Evolutionary conservation across 495 filamentous ascomycete genomes (phyloP).

Genomic region (Monascus purpureus): DNA sequence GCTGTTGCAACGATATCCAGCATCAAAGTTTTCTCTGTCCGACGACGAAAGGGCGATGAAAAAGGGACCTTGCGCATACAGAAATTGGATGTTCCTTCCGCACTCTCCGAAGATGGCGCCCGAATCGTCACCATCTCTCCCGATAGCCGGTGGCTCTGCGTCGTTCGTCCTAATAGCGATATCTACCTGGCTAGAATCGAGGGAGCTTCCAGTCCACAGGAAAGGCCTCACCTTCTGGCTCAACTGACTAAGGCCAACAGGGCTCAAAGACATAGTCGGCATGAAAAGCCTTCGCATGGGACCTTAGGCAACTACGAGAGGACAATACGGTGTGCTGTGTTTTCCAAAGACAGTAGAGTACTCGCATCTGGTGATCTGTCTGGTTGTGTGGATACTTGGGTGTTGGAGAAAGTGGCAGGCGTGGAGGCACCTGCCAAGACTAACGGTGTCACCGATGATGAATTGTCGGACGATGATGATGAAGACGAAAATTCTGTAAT

Average conservation of each 20-base stretch:
- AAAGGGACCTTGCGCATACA: slow-evolving; percentile 46
- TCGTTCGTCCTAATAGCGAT: slow-evolving; percentile 36
- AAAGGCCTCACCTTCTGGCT: slow-evolving; percentile 30
- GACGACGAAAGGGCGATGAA: slow-evolving; percentile 30
- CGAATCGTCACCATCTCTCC: slow-evolving; percentile 42
- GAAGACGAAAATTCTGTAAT: slow-evolving; percentile 24
- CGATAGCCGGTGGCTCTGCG: slow-evolving; percentile 41
- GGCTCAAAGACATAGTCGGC: slow-evolving; percentile 39
- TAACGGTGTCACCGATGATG: slow-evolving; percentile 23
- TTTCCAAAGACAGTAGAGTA: slow-evolving; percentile 69
- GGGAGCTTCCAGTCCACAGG: slow-evolving; percentile 16
- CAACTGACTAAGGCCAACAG: slow-evolving; percentile 42
- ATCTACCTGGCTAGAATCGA: slow-evolving; percentile 33
- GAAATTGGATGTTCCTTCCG: slow-evolving; percentile 46
- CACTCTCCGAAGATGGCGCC: slow-evolving; percentile 42
- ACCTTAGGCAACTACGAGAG: slow-evolving; percentile 67
- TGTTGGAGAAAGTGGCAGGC: slow-evolving; percentile 44
- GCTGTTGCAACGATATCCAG: slow-evolving; percentile 62
- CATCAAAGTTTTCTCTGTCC: slow-evolving; percentile 58
- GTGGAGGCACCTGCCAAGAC: slow-evolving; percentile 14
- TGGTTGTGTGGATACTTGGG: slow-evolving; percentile 79
- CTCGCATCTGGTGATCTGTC: slow-evolving; percentile 67
- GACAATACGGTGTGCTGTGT: slow-evolving; percentile 57
- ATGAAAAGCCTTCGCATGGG: slow-evolving; percentile 41
- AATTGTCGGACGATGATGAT: slow-evolving; percentile 39